Evolutionary conservation across 768 basidiomycete species (phyloP).

Genomic region (Hortiboletus campestris): DNA sequence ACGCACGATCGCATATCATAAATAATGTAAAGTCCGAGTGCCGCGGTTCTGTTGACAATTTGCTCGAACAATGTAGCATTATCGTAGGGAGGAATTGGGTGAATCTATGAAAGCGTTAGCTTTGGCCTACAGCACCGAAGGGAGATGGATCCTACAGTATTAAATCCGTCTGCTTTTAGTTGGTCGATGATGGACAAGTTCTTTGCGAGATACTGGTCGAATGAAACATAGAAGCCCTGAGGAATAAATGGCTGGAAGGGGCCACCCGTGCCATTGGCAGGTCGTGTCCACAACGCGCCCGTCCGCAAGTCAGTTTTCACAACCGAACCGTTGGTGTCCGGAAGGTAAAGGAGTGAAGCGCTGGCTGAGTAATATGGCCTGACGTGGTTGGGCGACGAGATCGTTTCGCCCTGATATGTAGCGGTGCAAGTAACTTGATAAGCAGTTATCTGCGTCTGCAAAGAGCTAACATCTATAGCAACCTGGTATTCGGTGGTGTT

Average conservation of each 20-base stretch:
- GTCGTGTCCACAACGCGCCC: slow-evolving; percentile 42
- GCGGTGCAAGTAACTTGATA: slow-evolving; percentile 38
- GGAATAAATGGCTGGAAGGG: slow-evolving; percentile 50
- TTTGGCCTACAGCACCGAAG: background rate
- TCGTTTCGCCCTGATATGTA: slow-evolving; percentile 14
- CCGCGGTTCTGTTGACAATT: slow-evolving; percentile 15
- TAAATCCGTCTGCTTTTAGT: slow-evolving; percentile 55
- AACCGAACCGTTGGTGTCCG: slow-evolving; percentile 34
- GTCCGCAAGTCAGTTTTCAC: slow-evolving; percentile 50
- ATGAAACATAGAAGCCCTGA: slow-evolving; percentile 71
- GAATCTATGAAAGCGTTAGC: slow-evolving; percentile 49
- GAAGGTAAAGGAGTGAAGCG: slow-evolving; percentile 42
- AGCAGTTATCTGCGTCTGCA: slow-evolving; percentile 29
- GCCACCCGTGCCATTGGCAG: slow-evolving; percentile 21
- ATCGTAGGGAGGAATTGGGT: slow-evolving; percentile 67
- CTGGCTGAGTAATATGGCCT: slow-evolving; percentile 33
- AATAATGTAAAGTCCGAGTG: slow-evolving; percentile 55
- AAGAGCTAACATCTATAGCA: slow-evolving; percentile 29
- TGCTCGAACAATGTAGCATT: slow-evolving; percentile 42
- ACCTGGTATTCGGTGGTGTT: slow-evolving; percentile 15
- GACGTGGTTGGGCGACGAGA: background rate
- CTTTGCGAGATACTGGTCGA: slow-evolving; percentile 49
- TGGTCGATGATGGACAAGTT: slow-evolving; percentile 54
- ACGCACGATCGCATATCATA: slow-evolving; percentile 71
- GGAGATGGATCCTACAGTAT: slow-evolving; percentile 14